Base-by-base conservation (phyloP, 352 stramenopile species). In the Phytopythium montanum region DNA sequence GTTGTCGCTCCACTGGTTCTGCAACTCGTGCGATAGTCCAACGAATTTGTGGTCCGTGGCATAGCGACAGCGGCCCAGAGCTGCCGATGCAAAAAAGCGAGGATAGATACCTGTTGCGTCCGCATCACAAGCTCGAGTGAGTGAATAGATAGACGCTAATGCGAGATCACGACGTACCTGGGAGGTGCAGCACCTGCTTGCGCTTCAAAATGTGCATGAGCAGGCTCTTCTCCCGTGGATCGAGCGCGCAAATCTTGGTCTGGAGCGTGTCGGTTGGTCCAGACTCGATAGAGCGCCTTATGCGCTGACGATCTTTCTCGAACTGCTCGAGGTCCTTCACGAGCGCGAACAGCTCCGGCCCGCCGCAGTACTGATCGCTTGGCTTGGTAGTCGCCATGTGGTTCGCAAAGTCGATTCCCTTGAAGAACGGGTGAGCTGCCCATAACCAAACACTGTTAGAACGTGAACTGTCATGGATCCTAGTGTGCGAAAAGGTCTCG, bases 121-220 rank as follows among this genome's bases (percentile, higher is more conserved):
- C 5, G 16, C 18, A 52, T 14, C 25, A 50, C 49, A 21, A 41
- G 26, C 5, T 3, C 38, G 23, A 59, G 12, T 56, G 21, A 52
- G 19, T 18, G 21, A 28, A 12, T 23, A 21, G 7, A 23, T 4
- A 3, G 21, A 7, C 18, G 7, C 34, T 21, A n/a, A n/a, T n/a
- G 21, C 14, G 0, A 57, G 26, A 9, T n/a, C 6, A 5, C 3
- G 12, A 50, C 63, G 45, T 41, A 85, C 79, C 69, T 59, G 83
- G 75, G 13, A 88, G 60, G 45, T 93, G 83, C 6, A 95, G 68
- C 31, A 91, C 53, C 31, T 85, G 73, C 61, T 88, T 89, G 31
- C 86, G 81, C 45, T 86, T 69, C 55, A 95, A 75, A 38, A 95
- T 66, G 51, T 95, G 86, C 81, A 95, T 91, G 5, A 95, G 49